Evolutionary conservation across 75 land plant species (phyloP), one percentile per base, ranked within the genome.

Genomic region (Isoetes taiwanensis): DNA sequence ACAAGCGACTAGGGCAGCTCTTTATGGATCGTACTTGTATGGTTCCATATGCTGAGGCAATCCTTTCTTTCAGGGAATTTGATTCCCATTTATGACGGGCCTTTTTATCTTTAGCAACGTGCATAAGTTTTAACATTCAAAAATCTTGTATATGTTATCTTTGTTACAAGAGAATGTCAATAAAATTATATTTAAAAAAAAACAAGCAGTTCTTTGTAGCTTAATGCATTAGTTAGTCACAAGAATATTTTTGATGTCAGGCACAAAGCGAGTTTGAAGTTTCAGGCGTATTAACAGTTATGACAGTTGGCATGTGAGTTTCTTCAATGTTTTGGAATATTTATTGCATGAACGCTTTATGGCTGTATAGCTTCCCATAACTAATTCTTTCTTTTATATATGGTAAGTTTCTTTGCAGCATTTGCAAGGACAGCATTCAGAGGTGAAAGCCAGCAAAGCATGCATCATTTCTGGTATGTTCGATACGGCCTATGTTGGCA

Each of bases 251-350:
- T 6, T 46, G 6, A 23, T 9, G 25, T 8, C 41, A 90, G 98
- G 89, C 85, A 32, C 87, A 91, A 73, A 71, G 71, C 35, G 85
- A 62, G 16, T 72, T 67, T 48, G 85, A 74, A 34, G 85, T 91
- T 33, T 91, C 98, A 50, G 98, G 98, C 41, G 98, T 91, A 37
- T 62, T 91, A 67, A 61, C 98, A 24, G 98, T 91, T 26, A 88
- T 91, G 96, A 81, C 90, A 58, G 39, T 88, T 29, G 98, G 98
- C 54, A 87, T 91, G 98, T 88, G 74, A 83, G 98, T 64, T 35
- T 26, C n/a, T n/a, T 21, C 33, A 10, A 1, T 6, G 8, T n/a
- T 28, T 4, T 26, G 17, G 17, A 8, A 14, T 37, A 19, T 48
- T 28, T 46, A 27, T 9, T 27, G 32, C 33, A 11, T 58, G 58